Conservation (phyloP, 768 basidiomycete genomes). For the Mrakia gelida region DNA sequence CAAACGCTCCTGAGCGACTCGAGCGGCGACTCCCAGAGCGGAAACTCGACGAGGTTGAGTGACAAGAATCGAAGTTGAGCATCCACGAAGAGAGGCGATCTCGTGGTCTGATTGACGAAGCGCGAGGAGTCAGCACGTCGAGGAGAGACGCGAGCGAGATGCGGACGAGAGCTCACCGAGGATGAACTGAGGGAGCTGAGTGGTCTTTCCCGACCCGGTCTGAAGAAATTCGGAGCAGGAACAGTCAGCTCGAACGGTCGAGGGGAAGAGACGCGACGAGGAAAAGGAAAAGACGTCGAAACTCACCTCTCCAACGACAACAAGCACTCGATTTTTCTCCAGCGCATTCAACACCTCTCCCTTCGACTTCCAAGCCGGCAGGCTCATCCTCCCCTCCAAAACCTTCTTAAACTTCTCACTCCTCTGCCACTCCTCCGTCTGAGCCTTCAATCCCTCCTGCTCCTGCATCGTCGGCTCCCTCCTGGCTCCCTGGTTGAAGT, state of each 20-base stretch:
- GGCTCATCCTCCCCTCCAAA: slow-evolving; percentile 53
- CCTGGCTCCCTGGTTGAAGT: slow-evolving; percentile 35
- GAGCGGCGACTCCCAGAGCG: slow-evolving; percentile 79
- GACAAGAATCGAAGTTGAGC: slow-evolving; percentile 67
- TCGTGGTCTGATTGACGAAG: slow-evolving; percentile 54
- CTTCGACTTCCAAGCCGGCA: slow-evolving; percentile 72
- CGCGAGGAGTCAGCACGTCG: background rate
- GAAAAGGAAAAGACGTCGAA: background rate
- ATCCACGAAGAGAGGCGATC: slow-evolving; percentile 59
- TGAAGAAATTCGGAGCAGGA: slow-evolving; percentile 26
- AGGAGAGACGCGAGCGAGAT: background rate
- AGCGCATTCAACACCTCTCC: slow-evolving; percentile 61
- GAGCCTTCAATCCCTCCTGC: slow-evolving; percentile 41
- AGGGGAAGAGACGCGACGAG: too few relatives aligned
- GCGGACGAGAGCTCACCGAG: slow-evolving; percentile 42
- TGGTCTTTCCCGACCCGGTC: slow-evolving; percentile 83
- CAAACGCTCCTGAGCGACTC: slow-evolving; percentile 69
- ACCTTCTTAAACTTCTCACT: slow-evolving; percentile 57
- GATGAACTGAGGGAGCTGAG: slow-evolving; percentile 90
- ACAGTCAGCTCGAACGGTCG: background rate
- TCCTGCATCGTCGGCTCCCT: slow-evolving; percentile 37
- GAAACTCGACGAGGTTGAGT: slow-evolving; percentile 88
- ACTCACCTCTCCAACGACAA: slow-evolving; percentile 83
- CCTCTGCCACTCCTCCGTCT: slow-evolving; percentile 53
- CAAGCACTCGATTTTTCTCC: slow-evolving; percentile 59